Evolutionary conservation across 2,329 filamentous ascomycete genomes (phyloP), one percentile per base, ranked within the genome.

Genomic region (Thelonectria olida): DNA sequence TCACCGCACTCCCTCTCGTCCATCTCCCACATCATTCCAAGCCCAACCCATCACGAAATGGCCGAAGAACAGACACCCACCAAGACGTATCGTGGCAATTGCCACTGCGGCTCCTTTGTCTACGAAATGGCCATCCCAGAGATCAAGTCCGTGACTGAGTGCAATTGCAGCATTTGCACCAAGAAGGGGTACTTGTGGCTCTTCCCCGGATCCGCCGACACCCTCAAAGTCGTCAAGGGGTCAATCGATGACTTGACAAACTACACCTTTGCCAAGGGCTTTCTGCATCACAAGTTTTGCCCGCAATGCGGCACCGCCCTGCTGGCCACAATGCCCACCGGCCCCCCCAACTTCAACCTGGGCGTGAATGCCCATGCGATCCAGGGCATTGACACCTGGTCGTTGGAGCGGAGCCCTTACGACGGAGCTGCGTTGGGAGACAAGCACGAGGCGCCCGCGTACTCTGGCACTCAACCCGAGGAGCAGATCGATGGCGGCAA

Each of bases 141-240:
- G 71, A 81, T 91, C 62, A 86, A 85, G 68, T 74, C 80, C 5
- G 82, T 81, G 6, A 72, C 75, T 5, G 80, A 85, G 69, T 90
- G 90, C 76, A 88, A 89, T 74, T 92, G 90, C 77, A 90, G 87
- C 76, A 85, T 90, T 65, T 90, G 90, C 72, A 68, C 65, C 67
- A 84, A 80, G 67, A 84, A 83, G 70, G 81, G 75, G 15, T 80
- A 81, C 42, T 70, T 82, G 36, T 82, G 75, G 71, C 45, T 75
- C 19, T 71, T 78, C 31, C 71, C 75, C 7, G 67, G 70, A 34
- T 61, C 73, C 1, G 68, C 64, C 3, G 69, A 73, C 36, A 60
- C 73, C 41, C 74, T 85, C 55, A 78, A 68, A n/a, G 70, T 85
- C 54, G 74, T 85, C 69, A 83, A 83, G 69, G 85, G 84, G 31